A percentile compares a stretch with the other conserved stretches of the same genome.
Conservation (phyloP, 805 yeast genomes). For the Kodamaea neixiangensis region DNA sequence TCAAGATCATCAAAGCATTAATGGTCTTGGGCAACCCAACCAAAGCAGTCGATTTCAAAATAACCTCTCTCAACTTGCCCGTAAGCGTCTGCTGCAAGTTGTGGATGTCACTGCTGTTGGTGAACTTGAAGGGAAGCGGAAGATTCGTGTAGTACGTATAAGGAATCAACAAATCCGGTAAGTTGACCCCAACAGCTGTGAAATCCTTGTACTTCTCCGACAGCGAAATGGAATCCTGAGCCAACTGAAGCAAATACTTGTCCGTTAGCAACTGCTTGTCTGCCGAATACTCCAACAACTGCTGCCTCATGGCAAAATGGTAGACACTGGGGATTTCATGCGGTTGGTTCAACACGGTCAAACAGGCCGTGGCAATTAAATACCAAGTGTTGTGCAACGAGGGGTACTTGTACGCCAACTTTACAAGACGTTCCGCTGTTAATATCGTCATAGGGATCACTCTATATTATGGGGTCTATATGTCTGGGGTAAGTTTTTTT, state of each 20-base stretch:
- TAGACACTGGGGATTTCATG: constrained; percentile 75
- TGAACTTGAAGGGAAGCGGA: constrained; percentile 38
- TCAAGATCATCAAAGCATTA: constrained; percentile 68
- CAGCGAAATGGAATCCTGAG: constrained; percentile 41
- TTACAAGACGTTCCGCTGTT: constrained; percentile 56
- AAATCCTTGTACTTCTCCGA: constrained; percentile 41
- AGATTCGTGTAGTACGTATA: constrained; percentile 38
- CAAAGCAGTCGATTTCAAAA: constrained; percentile 76
- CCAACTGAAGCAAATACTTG: constrained; percentile 33
- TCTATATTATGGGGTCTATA: background rate
- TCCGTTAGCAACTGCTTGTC: constrained; percentile 34
- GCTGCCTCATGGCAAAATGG: constrained; percentile 61
- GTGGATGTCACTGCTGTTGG: constrained; percentile 35
- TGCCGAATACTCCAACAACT: constrained; percentile 34
- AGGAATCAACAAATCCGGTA: constrained; percentile 45
- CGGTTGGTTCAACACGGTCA: constrained; percentile 81
- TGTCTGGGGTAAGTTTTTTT: constrained; percentile 20
- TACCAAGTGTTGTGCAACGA: constrained; percentile 66
- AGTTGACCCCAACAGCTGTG: constrained; percentile 41
- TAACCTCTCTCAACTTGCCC: constrained; percentile 68
- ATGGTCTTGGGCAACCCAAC: constrained; percentile 85
- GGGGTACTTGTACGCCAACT: constrained; percentile 56
- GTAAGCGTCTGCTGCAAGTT: constrained; percentile 42
- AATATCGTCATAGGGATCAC: constrained; percentile 22
- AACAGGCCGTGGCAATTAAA: constrained; percentile 74